These are phyloP conservation scores for Diaporthe sp. DNA, from an alignment of 2,329 filamentous ascomycete genomes.

Conservation along the genomic window DNA sequence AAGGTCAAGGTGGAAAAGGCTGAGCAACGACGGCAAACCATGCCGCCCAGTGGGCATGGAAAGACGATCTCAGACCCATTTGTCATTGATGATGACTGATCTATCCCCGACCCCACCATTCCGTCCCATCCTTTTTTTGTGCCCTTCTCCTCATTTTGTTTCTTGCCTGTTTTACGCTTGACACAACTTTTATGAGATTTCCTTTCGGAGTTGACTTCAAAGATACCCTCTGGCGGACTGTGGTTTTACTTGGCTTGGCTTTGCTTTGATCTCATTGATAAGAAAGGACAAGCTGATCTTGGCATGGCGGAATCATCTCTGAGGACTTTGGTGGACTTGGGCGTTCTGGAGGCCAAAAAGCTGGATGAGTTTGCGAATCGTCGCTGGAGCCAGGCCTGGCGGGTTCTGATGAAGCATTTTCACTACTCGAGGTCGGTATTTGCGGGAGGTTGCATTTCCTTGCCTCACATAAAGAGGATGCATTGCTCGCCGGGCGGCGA, in stretches of 20 bases:
- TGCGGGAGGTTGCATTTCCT: neutral
- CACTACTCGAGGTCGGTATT: neutral
- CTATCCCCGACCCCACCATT: neutral
- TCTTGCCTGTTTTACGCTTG: neutral
- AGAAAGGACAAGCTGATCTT: neutral
- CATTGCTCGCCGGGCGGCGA: neutral
- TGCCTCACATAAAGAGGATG: neutral
- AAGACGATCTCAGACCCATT: conserved; percentile 4
- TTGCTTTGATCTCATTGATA: conserved; percentile 10
- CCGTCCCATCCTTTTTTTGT: neutral
- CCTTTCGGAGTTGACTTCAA: conserved; percentile 20
- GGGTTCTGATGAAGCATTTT: neutral
- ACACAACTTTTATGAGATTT: neutral
- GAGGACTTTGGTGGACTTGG: neutral
- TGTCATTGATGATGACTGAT: conserved; percentile 25
- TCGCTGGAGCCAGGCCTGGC: neutral
- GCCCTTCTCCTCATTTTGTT: neutral
- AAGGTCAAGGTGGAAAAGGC: conserved; percentile 15
- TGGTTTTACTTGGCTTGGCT: neutral
- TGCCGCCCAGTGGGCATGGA: conserved; percentile 4
- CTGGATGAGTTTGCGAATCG: neutral
- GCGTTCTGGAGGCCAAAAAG: neutral
- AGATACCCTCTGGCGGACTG: conserved; percentile 22
- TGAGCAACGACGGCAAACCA: conserved; percentile 12
- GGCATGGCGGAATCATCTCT: neutral